These are phyloP conservation scores for Pittosporum tobira DNA, from an alignment of 129 eudicot genomes.

Conservation along the genomic window DNA sequence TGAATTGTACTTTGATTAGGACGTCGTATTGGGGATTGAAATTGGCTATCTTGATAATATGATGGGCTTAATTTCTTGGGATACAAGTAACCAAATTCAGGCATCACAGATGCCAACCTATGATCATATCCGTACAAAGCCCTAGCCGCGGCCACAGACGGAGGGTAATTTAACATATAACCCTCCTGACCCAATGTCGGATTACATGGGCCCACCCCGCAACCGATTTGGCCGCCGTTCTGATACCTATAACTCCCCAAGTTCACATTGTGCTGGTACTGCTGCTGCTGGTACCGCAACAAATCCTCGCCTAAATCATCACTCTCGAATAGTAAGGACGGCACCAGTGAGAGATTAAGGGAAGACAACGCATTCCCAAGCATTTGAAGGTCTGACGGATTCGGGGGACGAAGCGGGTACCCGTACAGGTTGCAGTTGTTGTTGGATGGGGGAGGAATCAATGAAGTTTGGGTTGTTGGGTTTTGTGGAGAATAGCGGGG, in stretches of 20 bases:
- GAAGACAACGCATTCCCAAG: slow-evolving; percentile 18
- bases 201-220: slow-evolving; percentile 25
- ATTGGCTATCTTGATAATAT: slow-evolving; percentile 7
- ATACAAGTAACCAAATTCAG: slow-evolving; percentile 32
- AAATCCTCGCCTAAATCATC: slow-evolving; percentile 12
- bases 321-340: too few relatives aligned
- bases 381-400: too few relatives aligned
- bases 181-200: slow-evolving; percentile 1
- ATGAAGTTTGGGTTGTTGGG: too few relatives aligned
- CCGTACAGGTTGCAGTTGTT: neutral
- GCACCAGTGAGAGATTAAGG: slow-evolving; percentile 17
- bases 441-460: too few relatives aligned
- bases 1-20: neutral
- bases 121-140: slow-evolving; percentile 11
- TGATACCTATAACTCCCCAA: slow-evolving; percentile 25
- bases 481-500: too few relatives aligned
- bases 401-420: neutral
- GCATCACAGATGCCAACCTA: slow-evolving; percentile 15
- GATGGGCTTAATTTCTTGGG: slow-evolving; percentile 34
- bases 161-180: too few relatives aligned
- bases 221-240: slow-evolving; percentile 9
- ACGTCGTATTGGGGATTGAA: neutral
- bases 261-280: neutral
- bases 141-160: neutral
- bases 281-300: neutral